Evolutionary conservation across 257 asterid genomes (phyloP).

Genomic region (Oldenlandia corymbosa): DNA sequence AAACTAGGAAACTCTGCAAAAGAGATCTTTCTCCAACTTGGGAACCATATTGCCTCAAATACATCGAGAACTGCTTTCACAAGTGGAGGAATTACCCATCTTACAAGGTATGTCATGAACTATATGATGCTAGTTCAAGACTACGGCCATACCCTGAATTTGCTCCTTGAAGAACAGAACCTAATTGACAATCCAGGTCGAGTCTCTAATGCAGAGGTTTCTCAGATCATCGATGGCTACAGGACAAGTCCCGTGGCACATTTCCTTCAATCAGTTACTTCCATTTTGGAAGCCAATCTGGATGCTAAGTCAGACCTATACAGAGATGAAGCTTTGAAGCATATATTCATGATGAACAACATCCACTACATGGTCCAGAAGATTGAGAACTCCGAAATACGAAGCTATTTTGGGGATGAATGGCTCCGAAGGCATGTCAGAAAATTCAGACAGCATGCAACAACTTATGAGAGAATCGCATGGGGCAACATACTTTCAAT

Average conservation of each 20-base stretch:
- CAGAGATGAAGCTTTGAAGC: slow-evolving; percentile 39
- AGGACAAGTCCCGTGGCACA: slow-evolving; percentile 29
- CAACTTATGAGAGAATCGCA: slow-evolving; percentile 39
- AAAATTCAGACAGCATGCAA: slow-evolving; percentile 50
- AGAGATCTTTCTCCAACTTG: slow-evolving; percentile 35
- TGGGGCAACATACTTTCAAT: slow-evolving; percentile 39
- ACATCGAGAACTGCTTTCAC: slow-evolving; percentile 33
- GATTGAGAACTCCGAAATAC: slow-evolving; percentile 37
- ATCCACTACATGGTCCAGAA: slow-evolving; percentile 66
- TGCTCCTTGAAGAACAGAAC: slow-evolving; percentile 37
- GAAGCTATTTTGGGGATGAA: slow-evolving; percentile 50
- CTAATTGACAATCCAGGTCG: slow-evolving; percentile 3
- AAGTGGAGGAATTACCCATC: slow-evolving; percentile 53
- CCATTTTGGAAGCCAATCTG: slow-evolving; percentile 47
- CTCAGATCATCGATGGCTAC: slow-evolving; percentile 8
- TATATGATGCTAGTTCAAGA: slow-evolving; percentile 51
- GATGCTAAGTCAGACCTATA: slow-evolving; percentile 35
- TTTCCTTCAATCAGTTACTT: slow-evolving; percentile 39
- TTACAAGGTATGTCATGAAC: slow-evolving; percentile 60
- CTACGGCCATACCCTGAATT: slow-evolving; percentile 41
- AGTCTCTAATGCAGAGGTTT: slow-evolving; percentile 16
- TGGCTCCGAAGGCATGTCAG: slow-evolving; percentile 41
- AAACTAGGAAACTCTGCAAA: slow-evolving; percentile 40
- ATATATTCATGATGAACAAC: slow-evolving; percentile 66
- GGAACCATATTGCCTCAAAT: slow-evolving; percentile 33